These are phyloP conservation scores for Wickerhamomyces tratensis DNA, from an alignment of 805 yeast species.

Conservation along the genomic window DNA sequence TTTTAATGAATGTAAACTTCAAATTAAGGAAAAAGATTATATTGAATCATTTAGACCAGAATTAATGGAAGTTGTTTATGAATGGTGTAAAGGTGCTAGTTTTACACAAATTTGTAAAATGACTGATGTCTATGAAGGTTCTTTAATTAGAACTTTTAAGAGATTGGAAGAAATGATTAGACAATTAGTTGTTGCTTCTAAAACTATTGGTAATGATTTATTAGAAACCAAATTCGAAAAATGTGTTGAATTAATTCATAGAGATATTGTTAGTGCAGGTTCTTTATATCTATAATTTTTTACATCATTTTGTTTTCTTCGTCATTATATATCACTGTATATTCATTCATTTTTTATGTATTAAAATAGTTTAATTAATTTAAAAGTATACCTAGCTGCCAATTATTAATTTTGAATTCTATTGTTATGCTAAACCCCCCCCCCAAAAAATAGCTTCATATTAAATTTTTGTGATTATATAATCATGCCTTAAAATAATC, in stretches of 20 bases:
- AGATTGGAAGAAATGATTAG: constrained; percentile 88
- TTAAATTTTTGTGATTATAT: too few relatives aligned
- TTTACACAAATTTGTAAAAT: constrained; percentile 96
- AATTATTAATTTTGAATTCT: too few relatives aligned
- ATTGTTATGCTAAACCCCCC: too few relatives aligned
- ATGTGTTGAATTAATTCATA: constrained; percentile 76
- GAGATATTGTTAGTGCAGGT: constrained; percentile 96
- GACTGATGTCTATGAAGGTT: constrained; percentile 98
- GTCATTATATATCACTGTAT: too few relatives aligned
- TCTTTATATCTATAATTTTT: constrained; percentile 54
- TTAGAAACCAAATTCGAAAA: constrained; percentile 84
- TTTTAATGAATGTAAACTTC: constrained; percentile 82
- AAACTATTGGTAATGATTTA: constrained; percentile 85
- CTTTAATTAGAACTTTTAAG: constrained; percentile 88
- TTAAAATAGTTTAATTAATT: too few relatives aligned
- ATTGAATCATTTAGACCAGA: constrained; percentile 88
- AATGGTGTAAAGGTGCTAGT: constrained; percentile 95
- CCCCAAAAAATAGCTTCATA: too few relatives aligned
- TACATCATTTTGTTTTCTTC: too few relatives aligned
- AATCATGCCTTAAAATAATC: too few relatives aligned
- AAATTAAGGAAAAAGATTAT: constrained; percentile 84
- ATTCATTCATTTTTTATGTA: too few relatives aligned
- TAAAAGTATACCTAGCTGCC: too few relatives aligned
- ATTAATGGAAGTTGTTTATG: constrained; percentile 91
- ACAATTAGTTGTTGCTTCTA: constrained; percentile 86